These are phyloP conservation scores for Cryphonectria parasitica DNA, from an alignment of 2,329 filamentous ascomycete species.

Conservation along the genomic window DNA sequence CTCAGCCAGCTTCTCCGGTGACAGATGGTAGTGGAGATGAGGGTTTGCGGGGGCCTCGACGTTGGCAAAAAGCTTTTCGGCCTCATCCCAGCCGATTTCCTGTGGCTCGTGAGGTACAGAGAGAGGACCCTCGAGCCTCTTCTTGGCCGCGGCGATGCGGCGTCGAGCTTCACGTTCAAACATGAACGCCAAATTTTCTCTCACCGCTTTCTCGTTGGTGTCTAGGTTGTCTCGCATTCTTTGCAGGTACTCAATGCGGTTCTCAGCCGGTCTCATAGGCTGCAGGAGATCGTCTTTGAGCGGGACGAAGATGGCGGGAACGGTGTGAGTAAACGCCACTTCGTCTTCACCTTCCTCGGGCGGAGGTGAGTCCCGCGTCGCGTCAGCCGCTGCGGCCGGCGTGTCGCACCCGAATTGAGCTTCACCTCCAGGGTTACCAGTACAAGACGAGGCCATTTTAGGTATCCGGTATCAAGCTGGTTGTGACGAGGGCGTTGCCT, in stretches of 20 bases:
- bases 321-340: slow-evolving; percentile 35
- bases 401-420: background rate
- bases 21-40: slow-evolving; percentile 33
- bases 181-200: slow-evolving; percentile 39
- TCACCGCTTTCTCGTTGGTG: slow-evolving; percentile 37
- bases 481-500: background rate
- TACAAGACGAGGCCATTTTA: slow-evolving; percentile 16
- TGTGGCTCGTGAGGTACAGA: slow-evolving; percentile 18
- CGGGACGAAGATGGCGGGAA: slow-evolving; percentile 41
- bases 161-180: slow-evolving; percentile 41
- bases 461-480: background rate
- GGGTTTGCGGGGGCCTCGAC: slow-evolving; percentile 34
- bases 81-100: slow-evolving; percentile 32
- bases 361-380: background rate
- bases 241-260: slow-evolving; percentile 37
- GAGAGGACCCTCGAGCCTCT: slow-evolving; percentile 13
- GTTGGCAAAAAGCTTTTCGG: slow-evolving; percentile 35
- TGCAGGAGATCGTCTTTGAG: slow-evolving; percentile 38
- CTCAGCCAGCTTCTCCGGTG: slow-evolving; percentile 19
- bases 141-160: slow-evolving; percentile 34
- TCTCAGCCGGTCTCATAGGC: slow-evolving; percentile 34
- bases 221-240: slow-evolving; percentile 39
- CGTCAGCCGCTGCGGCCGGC: slow-evolving; percentile 1
- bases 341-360: slow-evolving; percentile 30
- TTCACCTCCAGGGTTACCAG: background rate